phyloP scores from a whole-genome alignment of 768 basidiomycete species.

The Auricularia cornea region DNA sequence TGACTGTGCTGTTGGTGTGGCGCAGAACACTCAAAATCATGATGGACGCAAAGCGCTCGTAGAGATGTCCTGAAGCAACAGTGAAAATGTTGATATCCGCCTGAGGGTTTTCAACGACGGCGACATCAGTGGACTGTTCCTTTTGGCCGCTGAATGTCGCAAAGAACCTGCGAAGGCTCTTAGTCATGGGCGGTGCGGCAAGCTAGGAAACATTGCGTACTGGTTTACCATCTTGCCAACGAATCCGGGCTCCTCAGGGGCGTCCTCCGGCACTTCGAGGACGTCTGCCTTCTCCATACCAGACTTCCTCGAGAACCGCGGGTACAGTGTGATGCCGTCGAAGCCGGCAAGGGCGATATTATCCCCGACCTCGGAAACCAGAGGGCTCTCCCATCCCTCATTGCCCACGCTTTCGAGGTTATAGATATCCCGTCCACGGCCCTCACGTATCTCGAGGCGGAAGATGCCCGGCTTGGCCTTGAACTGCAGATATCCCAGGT shows the following conservation, averaged over 20 bases:
- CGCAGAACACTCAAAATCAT: conserved; percentile 96
- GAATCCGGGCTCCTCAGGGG: neutral
- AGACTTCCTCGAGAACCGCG: conserved; percentile 54
- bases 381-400: conserved; percentile 78
- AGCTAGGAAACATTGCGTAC: neutral
- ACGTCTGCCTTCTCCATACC: conserved; percentile 85
- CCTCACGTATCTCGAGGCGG: conserved; percentile 71
- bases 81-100: conserved; percentile 99
- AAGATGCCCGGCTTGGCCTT: conserved; percentile 88
- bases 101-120: conserved; percentile 29
- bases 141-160: conserved; percentile 5
- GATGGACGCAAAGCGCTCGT: conserved; percentile 97
- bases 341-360: conserved; percentile 82
- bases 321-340: conserved; percentile 83
- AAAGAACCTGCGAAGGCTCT: conserved; percentile 43
- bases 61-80: conserved; percentile 91
- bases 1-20: conserved; percentile 90
- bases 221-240: neutral
- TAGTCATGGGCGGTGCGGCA: conserved; percentile 16
- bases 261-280: conserved; percentile 28
- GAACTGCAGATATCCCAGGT: conserved; percentile 94
- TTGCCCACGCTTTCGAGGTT: conserved; percentile 79
- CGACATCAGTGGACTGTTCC: conserved; percentile 10
- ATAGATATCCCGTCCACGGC: conserved; percentile 74
- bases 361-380: conserved; percentile 57